A percentile compares a stretch with the other conserved stretches of the same genome.
phyloP scores from a whole-genome alignment of 169 alveolate genomes.

The Cryptosporidium xiaoi region DNA sequence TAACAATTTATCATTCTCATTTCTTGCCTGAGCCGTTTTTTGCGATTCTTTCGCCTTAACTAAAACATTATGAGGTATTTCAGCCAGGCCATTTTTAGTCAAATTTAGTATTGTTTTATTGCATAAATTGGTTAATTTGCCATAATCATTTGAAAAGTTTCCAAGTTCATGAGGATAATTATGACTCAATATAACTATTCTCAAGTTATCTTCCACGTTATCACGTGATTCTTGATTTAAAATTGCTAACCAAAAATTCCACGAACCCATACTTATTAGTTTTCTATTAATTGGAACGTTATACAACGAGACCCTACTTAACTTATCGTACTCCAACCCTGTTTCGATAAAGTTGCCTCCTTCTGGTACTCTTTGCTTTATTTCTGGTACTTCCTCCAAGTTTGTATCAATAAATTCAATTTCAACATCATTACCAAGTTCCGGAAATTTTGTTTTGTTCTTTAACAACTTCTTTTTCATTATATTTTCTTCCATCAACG shows the following conservation, averaged over 20 bases:
- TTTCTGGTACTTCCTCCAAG: conserved; percentile 36
- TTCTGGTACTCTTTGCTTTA: conserved; percentile 19
- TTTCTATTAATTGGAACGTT: conserved; percentile 36
- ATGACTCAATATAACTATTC: conserved; percentile 22
- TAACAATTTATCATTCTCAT: conserved; percentile 2
- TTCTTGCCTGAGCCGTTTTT: background rate
- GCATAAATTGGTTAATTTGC: conserved; percentile 17
- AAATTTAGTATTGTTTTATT: conserved; percentile 1
- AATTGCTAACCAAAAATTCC: conserved; percentile 71
- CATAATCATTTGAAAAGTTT: background rate
- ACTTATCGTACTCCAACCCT: conserved; percentile 21
- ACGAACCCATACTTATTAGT: conserved; percentile 17
- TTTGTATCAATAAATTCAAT: conserved; percentile 35
- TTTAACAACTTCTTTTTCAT: background rate
- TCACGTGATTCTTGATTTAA: conserved; percentile 45
- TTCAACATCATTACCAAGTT: conserved; percentile 20
- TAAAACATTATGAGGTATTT: conserved; percentile 20
- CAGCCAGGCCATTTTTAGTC: conserved; percentile 7
- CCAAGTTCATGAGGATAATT: conserved; percentile 28
- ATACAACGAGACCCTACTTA: conserved; percentile 26
- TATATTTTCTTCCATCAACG: conserved; percentile 40
- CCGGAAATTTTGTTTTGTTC: conserved; percentile 28
- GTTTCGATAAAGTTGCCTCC: conserved; percentile 15
- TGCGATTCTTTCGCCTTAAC: conserved; percentile 1
- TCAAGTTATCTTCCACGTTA: background rate